These are phyloP conservation scores for Pleurotus sapidus DNA, from an alignment of 768 basidiomycete genomes.

Conservation along the genomic window DNA sequence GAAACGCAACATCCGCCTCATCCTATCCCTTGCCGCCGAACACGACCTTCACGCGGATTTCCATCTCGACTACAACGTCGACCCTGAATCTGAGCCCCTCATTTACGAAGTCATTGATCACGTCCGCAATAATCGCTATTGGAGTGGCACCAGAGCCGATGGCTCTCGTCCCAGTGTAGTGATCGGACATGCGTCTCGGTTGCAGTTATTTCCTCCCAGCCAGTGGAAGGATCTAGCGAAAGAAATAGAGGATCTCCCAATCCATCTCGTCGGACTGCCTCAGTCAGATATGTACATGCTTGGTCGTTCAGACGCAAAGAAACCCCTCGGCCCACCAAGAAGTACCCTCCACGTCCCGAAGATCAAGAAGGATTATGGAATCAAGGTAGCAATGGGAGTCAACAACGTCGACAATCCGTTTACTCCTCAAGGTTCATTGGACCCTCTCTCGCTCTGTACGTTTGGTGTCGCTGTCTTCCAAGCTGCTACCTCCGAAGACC, in stretches of 20 bases:
- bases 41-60: slow-evolving; percentile 51
- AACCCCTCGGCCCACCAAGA: slow-evolving; percentile 43
- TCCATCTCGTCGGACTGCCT: slow-evolving; percentile 54
- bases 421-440: slow-evolving; percentile 64
- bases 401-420: slow-evolving; percentile 70
- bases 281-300: slow-evolving; percentile 72
- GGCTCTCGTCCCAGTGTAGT: slow-evolving; percentile 39
- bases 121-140: slow-evolving; percentile 22
- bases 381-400: slow-evolving; percentile 54
- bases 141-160: slow-evolving; percentile 14
- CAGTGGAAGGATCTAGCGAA: slow-evolving; percentile 44
- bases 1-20: slow-evolving; percentile 48
- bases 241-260: slow-evolving; percentile 41
- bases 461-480: slow-evolving; percentile 62
- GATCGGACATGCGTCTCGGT: slow-evolving; percentile 60
- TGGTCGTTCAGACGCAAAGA: slow-evolving; percentile 36
- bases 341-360: slow-evolving; percentile 53
- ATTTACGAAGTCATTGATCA: slow-evolving; percentile 52
- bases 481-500: slow-evolving; percentile 44
- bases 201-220: slow-evolving; percentile 43
- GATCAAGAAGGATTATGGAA: slow-evolving; percentile 38
- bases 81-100: slow-evolving; percentile 46
- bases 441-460: slow-evolving; percentile 57
- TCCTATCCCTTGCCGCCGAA: slow-evolving; percentile 44
- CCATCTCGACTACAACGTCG: slow-evolving; percentile 67